Percentiles rank a stretch among this genome's conserved stretches.
Evolutionary conservation across 148 eudicot species (phyloP).

Genomic region (Talinum fruticosum): DNA sequence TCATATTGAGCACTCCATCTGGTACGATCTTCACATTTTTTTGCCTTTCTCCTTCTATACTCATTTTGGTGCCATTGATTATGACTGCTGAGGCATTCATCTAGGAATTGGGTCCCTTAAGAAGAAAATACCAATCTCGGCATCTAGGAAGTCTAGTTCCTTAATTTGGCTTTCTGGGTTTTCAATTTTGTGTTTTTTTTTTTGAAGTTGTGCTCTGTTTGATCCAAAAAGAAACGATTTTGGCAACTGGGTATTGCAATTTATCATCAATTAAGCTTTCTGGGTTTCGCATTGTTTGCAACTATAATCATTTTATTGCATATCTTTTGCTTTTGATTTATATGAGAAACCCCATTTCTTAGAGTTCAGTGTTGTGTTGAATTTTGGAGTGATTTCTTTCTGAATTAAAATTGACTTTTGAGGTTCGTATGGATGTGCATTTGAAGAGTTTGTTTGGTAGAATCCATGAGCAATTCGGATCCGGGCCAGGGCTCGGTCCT

Average conservation of each 20-base stretch:
- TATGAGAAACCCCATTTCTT: not conserved
- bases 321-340: not conserved
- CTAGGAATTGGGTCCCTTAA: not conserved
- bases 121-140: not conserved
- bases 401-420: not conserved
- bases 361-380: not conserved
- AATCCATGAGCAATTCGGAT: slow-evolving; percentile 65
- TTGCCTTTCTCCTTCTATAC: not conserved
- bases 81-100: not conserved
- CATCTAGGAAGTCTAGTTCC: not conserved
- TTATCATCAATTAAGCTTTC: not conserved
- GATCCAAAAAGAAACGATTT: not conserved
- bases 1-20: not conserved
- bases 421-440: slow-evolving; percentile 46
- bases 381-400: not conserved
- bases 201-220: not conserved
- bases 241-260: slow-evolving; percentile 2
- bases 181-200: not conserved
- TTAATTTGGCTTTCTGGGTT: not conserved
- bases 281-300: not conserved
- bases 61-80: not conserved
- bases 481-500: slow-evolving; percentile 69
- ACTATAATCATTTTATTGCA: not conserved
- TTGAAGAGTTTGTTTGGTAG: slow-evolving; percentile 57
- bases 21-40: slow-evolving; percentile 6